Evolutionary conservation across 2,329 filamentous ascomycete genomes (phyloP).

Genomic region (Ophiocordyceps camponoti-leonardi): DNA sequence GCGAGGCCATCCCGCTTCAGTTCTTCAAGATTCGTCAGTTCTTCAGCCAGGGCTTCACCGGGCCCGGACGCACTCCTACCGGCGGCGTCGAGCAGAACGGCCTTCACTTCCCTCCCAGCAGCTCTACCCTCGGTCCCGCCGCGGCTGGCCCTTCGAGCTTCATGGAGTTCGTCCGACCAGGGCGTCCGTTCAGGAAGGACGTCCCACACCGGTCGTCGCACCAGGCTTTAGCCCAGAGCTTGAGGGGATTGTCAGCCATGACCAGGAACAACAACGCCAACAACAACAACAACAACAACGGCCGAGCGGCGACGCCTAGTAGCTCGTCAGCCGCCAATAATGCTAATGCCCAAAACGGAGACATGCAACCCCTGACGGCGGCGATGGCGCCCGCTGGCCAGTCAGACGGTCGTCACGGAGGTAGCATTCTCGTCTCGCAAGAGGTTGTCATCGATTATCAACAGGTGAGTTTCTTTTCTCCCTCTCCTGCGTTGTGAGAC

Average conservation of each 20-base stretch:
- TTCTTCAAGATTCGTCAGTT: constrained; percentile 54
- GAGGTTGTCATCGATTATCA: constrained; percentile 37
- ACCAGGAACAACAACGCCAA: no score
- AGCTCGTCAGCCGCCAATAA: not conserved
- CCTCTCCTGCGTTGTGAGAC: no score
- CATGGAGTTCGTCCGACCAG: not conserved
- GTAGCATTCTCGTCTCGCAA: constrained; percentile 44
- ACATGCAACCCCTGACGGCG: not conserved
- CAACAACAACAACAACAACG: no score
- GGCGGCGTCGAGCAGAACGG: not conserved
- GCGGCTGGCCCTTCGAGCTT: not conserved
- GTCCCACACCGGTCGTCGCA: not conserved
- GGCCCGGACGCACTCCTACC: constrained; percentile 15
- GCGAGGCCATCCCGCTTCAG: constrained; percentile 41
- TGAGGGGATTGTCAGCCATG: not conserved
- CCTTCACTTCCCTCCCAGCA: not conserved
- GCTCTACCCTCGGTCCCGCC: not conserved
- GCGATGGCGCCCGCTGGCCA: constrained; percentile 6
- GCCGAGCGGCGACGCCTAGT: not conserved
- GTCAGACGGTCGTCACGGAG: constrained; percentile 15
- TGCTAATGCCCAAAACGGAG: not conserved
- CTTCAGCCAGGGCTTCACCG: constrained; percentile 28
- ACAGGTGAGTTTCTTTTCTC: no score
- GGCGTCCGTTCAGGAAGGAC: not conserved
- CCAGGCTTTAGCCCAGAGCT: not conserved